phyloP scores from a whole-genome alignment of 2,329 filamentous ascomycete genomes.

The Penicillium sp. region DNA sequence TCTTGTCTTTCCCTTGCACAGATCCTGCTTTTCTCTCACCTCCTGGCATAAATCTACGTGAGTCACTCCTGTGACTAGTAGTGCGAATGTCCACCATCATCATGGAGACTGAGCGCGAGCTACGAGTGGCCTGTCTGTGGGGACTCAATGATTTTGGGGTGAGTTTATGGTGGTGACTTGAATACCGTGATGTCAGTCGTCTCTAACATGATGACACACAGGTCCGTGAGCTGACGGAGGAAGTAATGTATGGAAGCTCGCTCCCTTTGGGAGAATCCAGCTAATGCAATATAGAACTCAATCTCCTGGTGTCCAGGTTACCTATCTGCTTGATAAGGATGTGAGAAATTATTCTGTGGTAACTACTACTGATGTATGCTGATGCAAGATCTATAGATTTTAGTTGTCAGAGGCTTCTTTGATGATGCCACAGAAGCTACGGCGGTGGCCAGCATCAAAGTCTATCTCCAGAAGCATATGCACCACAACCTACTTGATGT shows the following conservation, averaged over 20 bases:
- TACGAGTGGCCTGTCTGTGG: not conserved
- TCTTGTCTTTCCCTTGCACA: not conserved
- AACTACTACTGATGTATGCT: not conserved
- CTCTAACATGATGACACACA: not conserved
- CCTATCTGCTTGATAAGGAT: not conserved
- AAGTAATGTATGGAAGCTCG: not conserved
- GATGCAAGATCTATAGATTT: not conserved
- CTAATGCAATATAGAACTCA: not conserved
- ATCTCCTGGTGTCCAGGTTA: not conserved
- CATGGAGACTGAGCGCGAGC: not conserved
- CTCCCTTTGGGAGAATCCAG: not conserved
- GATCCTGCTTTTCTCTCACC: not conserved
- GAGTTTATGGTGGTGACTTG: not conserved
- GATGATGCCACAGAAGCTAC: not conserved
- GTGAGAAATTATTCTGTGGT: not conserved
- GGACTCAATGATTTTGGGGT: not conserved
- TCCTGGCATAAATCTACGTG: no score
- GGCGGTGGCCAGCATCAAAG: not conserved
- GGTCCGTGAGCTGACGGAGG: not conserved
- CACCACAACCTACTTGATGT: not conserved
- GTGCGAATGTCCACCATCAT: not conserved
- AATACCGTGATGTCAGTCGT: not conserved
- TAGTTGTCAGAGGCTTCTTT: not conserved
- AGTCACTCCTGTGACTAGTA: no score
- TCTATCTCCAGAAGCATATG: not conserved